These are phyloP conservation scores for Casuarina cunninghamiana DNA, from an alignment of 306 rosid species.

Conservation along the genomic window DNA sequence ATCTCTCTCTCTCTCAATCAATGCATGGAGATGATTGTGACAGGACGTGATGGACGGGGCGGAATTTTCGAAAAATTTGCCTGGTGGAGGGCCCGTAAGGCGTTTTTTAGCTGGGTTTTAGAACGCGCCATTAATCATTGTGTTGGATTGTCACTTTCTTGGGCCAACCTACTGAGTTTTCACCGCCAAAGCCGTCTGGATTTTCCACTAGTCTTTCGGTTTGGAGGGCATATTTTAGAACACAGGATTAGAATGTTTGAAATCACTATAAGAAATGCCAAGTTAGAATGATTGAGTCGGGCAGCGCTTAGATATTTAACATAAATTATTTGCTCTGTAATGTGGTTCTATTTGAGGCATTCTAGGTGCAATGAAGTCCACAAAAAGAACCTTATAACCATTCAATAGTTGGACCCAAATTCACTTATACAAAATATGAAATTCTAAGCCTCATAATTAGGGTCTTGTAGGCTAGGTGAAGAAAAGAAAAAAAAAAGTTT, in stretches of 20 bases:
- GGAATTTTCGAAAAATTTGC: constrained; percentile 9
- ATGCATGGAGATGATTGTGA: background rate
- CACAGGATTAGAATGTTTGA: background rate
- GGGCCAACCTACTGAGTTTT: constrained; percentile 11
- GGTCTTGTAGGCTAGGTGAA: no score
- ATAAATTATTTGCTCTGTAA: no score
- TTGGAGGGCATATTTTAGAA: background rate
- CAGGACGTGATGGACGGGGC: background rate
- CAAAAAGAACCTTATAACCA: no score
- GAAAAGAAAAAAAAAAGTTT: no score
- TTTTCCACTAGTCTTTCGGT: no score
- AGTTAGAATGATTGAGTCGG: background rate
- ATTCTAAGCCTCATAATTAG: no score
- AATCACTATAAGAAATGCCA: background rate
- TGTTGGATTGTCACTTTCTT: constrained; percentile 1
- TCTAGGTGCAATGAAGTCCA: no score
- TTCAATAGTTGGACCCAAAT: no score
- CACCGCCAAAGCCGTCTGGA: background rate
- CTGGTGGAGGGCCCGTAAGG: background rate
- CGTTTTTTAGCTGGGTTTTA: constrained; percentile 12
- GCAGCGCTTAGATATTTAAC: background rate
- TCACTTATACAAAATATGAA: no score
- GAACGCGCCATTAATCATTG: constrained; percentile 12
- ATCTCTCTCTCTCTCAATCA: background rate
- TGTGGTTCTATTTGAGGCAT: no score